phyloP scores from a whole-genome alignment of 768 basidiomycete species.

The Rickenella mellea region DNA sequence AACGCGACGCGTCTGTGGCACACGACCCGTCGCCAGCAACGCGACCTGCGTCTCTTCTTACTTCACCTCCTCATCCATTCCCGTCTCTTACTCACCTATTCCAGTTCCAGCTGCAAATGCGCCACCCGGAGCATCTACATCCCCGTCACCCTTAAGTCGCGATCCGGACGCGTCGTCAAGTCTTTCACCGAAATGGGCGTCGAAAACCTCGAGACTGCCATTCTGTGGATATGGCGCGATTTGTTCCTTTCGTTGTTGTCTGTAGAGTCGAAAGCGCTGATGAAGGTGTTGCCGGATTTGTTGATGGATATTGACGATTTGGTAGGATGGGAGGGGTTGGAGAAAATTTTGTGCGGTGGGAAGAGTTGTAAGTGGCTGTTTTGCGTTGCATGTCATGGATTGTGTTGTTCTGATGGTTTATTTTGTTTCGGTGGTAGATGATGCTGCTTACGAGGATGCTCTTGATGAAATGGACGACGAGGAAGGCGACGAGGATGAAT shows the following conservation, averaged over 20 bases:
- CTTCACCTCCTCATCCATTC: constrained; percentile 5
- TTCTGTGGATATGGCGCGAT: constrained; percentile 65
- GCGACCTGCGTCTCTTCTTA: constrained; percentile 2
- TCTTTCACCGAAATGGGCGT: constrained; percentile 40
- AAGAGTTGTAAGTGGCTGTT: constrained; percentile 24
- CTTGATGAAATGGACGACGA: constrained; percentile 6
- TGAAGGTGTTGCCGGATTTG: constrained; percentile 37
- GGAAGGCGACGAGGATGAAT: constrained; percentile 9
- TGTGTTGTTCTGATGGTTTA: constrained; percentile 2
- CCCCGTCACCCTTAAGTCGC: constrained; percentile 30
- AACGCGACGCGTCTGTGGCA: too few species aligned
- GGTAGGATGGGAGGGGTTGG: constrained; percentile 42
- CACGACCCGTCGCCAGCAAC: too few species aligned
- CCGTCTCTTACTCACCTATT: neutral
- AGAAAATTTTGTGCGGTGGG: constrained; percentile 48
- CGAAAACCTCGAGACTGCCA: constrained; percentile 31
- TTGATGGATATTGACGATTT: constrained; percentile 46
- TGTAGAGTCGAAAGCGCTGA: constrained; percentile 18
- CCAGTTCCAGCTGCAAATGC: constrained; percentile 42
- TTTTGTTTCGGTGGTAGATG: constrained; percentile 15
- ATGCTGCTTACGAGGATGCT: constrained; percentile 17
- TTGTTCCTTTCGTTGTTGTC: constrained; percentile 49
- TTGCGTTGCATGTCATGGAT: too few species aligned
- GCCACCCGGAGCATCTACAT: constrained; percentile 36
- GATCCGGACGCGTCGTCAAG: constrained; percentile 35